Base-by-base conservation (phyloP, 75 land plant genomes). In the Larix kaempferi region DNA sequence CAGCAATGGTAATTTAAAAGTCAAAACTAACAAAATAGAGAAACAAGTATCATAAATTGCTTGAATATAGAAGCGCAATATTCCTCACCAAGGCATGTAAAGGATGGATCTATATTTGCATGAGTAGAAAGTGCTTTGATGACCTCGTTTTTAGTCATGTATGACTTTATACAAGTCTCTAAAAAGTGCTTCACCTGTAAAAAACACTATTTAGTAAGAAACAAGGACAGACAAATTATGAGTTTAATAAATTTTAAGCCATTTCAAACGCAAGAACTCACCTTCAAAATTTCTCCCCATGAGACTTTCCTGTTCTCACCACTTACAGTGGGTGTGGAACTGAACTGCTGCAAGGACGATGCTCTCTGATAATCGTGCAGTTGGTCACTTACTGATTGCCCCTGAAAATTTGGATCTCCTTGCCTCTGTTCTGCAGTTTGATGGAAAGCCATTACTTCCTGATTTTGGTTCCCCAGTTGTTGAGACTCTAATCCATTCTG, bases 121-220 rank as follows among this genome's bases (percentile, higher is more conserved):
- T 39, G 71, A 37, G 71, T 67, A 67, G 71, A 37, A 67, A 67
- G 71, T 39, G 49, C 49, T 67, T 67, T 39, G 49, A 67, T 21
- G n/a, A 37, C 71, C 49, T 67, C 71, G 37, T 67, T 19, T 37
- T 67, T 67, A 67, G 71, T 67, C 71, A 67, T 67, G 71, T 67
- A 67, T 35, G 49, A 67, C 49, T 67, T 67, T 67, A 67, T 67
- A 67, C 71, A 67, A 35, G 71, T 67, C 71, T 67, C 71, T 67
- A 67, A 49, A 39, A 33, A 67, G 71, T 67, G 71, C 49, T 67
- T 67, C 41, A 67, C 71, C 71, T 67, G 71, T 67, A 37, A 67
- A 67, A 14, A 67, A 14, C 4, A 39, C 19, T 37, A 15, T 39
- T 64, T 35, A 14, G 17, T 64, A 14, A 29, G 67, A 64, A 33